These are phyloP conservation scores for Stachybotrys elegans DNA, from an alignment of 2,329 filamentous ascomycete genomes.

Conservation along the genomic window DNA sequence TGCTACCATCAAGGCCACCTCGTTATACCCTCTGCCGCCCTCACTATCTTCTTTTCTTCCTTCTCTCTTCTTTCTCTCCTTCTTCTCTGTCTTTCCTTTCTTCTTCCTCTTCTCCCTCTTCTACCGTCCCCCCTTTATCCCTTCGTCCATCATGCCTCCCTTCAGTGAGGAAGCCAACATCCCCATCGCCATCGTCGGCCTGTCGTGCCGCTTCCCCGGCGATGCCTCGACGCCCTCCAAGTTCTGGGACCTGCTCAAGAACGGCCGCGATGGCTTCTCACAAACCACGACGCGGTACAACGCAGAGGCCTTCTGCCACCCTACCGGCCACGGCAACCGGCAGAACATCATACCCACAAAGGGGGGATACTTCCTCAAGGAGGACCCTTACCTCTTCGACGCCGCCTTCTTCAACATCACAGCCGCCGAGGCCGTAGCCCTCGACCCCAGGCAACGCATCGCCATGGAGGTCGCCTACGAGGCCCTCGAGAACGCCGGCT, in stretches of 20 bases:
- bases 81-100: too few relatives aligned
- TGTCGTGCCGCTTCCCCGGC: neutral
- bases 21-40: too few relatives aligned
- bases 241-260: slow-evolving; percentile 30
- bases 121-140: neutral
- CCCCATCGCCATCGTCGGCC: slow-evolving; percentile 1
- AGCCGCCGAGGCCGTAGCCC: neutral
- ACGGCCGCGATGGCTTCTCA: neutral
- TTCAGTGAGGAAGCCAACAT: neutral
- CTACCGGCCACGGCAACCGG: neutral
- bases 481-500: slow-evolving; percentile 10
- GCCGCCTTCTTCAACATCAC: slow-evolving; percentile 1
- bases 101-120: neutral
- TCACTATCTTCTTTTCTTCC: too few relatives aligned
- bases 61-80: too few relatives aligned
- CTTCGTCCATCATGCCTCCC: neutral
- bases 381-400: neutral
- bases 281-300: neutral
- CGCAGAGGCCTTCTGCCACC: neutral
- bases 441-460: slow-evolving; percentile 8
- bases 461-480: slow-evolving; percentile 11
- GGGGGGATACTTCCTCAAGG: neutral
- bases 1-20: too few relatives aligned
- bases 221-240: slow-evolving; percentile 22
- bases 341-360: neutral